Percentiles rank a stretch among this genome's conserved stretches.
phyloP scores from a whole-genome alignment of 495 filamentous ascomycete genomes.

The Xylaria grammica region DNA sequence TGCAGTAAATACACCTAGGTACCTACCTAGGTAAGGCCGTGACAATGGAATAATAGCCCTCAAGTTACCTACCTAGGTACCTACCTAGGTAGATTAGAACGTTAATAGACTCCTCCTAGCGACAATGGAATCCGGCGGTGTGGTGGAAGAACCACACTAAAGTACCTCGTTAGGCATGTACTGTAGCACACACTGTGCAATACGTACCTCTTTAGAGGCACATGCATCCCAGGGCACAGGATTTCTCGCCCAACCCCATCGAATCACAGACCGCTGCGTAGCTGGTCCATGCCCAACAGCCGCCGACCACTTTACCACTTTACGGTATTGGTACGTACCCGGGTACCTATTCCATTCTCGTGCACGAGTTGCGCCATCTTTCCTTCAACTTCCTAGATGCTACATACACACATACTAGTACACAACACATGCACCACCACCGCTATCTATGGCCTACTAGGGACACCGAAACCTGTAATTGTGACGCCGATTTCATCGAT shows the following conservation, averaged over 20 bases:
- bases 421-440: constrained; percentile 11
- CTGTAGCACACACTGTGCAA: background rate
- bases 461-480: background rate
- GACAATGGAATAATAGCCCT: too few species aligned
- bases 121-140: too few species aligned
- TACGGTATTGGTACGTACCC: background rate
- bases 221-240: background rate
- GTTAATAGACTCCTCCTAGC: too few species aligned
- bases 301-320: constrained; percentile 30
- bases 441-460: background rate
- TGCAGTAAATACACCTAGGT: too few species aligned
- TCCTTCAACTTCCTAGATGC: constrained; percentile 23
- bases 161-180: background rate
- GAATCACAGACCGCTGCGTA: constrained; percentile 42
- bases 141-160: too few species aligned
- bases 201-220: background rate
- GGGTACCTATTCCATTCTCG: constrained; percentile 14
- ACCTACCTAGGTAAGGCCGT: too few species aligned
- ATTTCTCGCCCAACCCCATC: background rate
- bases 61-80: too few species aligned
- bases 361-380: constrained; percentile 18
- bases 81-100: too few species aligned
- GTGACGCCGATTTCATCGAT: background rate
- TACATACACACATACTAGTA: background rate
- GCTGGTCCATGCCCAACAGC: constrained; percentile 34